Conservation (phyloP, 2,329 filamentous ascomycete genomes). For the Tolypocladium amazonense region DNA sequence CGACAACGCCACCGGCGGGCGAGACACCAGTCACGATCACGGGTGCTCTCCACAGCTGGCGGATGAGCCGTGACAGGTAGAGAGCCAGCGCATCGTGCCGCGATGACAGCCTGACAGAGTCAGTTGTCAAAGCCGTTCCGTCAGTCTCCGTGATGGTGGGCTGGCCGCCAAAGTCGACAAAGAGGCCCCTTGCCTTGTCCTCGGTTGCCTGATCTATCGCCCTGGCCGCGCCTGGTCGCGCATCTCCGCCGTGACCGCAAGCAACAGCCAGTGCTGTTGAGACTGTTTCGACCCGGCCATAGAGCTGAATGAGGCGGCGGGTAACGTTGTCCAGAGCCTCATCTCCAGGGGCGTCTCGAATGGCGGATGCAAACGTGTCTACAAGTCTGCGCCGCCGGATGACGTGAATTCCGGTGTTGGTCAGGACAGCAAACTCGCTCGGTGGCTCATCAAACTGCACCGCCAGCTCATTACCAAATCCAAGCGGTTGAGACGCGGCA, state of each 20-base stretch:
- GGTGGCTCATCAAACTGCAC: slow-evolving; percentile 84
- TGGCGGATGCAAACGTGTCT: slow-evolving; percentile 79
- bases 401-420: slow-evolving; percentile 81
- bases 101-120: slow-evolving; percentile 78
- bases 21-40: slow-evolving; percentile 50
- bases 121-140: slow-evolving; percentile 62
- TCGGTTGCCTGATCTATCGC: slow-evolving; percentile 78
- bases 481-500: slow-evolving; percentile 55
- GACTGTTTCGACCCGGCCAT: slow-evolving; percentile 81
- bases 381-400: slow-evolving; percentile 76
- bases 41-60: slow-evolving; percentile 74
- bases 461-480: slow-evolving; percentile 90
- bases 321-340: slow-evolving; percentile 76
- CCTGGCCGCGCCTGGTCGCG: slow-evolving; percentile 58
- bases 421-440: slow-evolving; percentile 81
- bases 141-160: slow-evolving; percentile 70
- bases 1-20: slow-evolving; percentile 47
- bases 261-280: slow-evolving; percentile 89
- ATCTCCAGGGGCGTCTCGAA: slow-evolving; percentile 61
- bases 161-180: slow-evolving; percentile 87
- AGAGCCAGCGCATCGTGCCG: slow-evolving; percentile 80
- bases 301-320: slow-evolving; percentile 72
- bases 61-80: slow-evolving; percentile 79
- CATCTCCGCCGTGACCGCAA: slow-evolving; percentile 81
- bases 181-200: slow-evolving; percentile 74